Percentiles rank a stretch among this genome's conserved stretches.
phyloP scores from a whole-genome alignment of 805 yeast genomes.

The Ogataea methanolica region DNA sequence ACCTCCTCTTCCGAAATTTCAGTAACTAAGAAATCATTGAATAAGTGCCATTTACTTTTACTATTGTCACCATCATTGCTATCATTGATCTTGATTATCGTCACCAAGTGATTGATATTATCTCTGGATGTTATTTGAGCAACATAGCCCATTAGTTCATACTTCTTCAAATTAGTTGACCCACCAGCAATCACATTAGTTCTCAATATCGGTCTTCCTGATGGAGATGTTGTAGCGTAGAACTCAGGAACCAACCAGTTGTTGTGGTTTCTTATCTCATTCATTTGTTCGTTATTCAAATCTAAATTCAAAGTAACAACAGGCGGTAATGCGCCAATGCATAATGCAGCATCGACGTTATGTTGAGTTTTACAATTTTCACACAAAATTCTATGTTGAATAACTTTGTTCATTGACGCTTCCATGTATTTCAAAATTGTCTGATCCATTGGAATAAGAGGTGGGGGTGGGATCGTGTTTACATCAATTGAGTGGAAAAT shows the following conservation, averaged over 20 bases:
- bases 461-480: constrained; percentile 32
- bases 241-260: constrained; percentile 64
- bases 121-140: constrained; percentile 59
- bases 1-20: constrained; percentile 75
- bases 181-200: constrained; percentile 22
- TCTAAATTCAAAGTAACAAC: constrained; percentile 59
- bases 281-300: constrained; percentile 51
- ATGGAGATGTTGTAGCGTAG: constrained; percentile 30
- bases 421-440: constrained; percentile 57
- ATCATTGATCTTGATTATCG: constrained; percentile 44
- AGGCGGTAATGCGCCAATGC: constrained; percentile 56
- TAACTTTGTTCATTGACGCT: constrained; percentile 49
- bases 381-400: constrained; percentile 49
- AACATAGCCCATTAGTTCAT: constrained; percentile 64
- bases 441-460: constrained; percentile 20
- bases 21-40: constrained; percentile 87
- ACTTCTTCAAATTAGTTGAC: constrained; percentile 31
- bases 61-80: constrained; percentile 13
- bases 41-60: constrained; percentile 62
- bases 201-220: constrained; percentile 24
- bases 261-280: constrained; percentile 40
- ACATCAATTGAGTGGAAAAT: constrained; percentile 40
- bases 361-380: constrained; percentile 49
- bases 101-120: constrained; percentile 54
- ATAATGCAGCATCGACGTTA: constrained; percentile 47